Conservation (phyloP, 1,284 basidiomycete genomes). For the Trichosporon sp. region DNA sequence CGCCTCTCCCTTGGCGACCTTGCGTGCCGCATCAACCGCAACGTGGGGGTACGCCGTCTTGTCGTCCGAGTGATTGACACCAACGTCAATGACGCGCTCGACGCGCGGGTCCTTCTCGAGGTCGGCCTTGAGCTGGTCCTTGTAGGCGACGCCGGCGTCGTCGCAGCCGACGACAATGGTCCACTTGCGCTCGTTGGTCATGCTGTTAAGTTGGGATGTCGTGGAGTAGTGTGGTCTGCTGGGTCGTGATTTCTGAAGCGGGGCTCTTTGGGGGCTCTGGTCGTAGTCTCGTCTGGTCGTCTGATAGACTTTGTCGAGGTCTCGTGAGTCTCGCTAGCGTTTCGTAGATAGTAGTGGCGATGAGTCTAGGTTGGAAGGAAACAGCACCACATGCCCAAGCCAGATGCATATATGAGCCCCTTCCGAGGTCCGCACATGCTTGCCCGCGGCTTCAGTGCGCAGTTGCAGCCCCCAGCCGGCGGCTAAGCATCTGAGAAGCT, state of each 20-base stretch:
- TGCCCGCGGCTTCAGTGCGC: too few species aligned
- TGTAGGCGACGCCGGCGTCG: constrained; percentile 41
- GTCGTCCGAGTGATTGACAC: constrained; percentile 27
- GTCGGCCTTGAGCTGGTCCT: constrained; percentile 30
- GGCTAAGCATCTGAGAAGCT: too few species aligned
- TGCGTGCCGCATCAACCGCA: constrained; percentile 48
- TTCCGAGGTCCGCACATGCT: too few species aligned
- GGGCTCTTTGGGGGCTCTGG: background rate
- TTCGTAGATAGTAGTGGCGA: too few species aligned
- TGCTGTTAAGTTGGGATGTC: too few species aligned
- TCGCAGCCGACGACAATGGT: constrained; percentile 41
- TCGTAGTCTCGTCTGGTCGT: background rate
- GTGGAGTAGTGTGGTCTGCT: too few species aligned
- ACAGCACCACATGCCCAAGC: too few species aligned
- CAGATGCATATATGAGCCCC: too few species aligned
- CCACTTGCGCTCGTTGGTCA: background rate
- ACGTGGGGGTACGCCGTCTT: constrained; percentile 50
- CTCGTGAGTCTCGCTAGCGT: too few species aligned
- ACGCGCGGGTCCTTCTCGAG: constrained; percentile 39
- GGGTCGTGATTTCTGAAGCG: background rate
- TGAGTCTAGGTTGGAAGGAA: too few species aligned
- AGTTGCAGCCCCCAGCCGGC: too few species aligned
- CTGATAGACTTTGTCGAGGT: too few species aligned
- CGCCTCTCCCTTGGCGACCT: constrained; percentile 47
- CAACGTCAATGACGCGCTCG: constrained; percentile 37